Base-by-base conservation (phyloP, 2,329 filamentous ascomycete species). In the Fusarium continuum region DNA sequence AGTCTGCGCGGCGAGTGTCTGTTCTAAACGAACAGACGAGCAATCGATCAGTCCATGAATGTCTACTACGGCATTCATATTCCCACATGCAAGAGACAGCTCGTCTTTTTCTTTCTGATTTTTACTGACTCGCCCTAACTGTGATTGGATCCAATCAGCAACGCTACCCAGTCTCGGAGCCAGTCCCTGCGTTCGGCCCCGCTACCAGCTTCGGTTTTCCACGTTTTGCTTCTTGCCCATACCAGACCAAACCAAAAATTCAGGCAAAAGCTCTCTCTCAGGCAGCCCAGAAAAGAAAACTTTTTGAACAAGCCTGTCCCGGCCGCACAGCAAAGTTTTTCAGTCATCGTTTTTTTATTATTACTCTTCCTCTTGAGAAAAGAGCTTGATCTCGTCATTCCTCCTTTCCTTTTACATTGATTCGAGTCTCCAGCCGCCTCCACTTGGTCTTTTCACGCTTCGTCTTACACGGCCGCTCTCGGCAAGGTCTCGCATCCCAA, bases 331-430 rank as follows among this genome's bases (percentile, higher is more conserved):
- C 67, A 36, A 48, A 39, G 25, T 52, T 47, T 67, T 54, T 49
- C 60, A n/a, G n/a, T n/a, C n/a, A n/a, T n/a, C n/a, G n/a, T n/a
- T n/a, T n/a, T n/a, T n/a, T n/a, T n/a, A n/a, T n/a, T n/a, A n/a
- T n/a, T n/a, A n/a, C n/a, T n/a, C n/a, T n/a, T n/a, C 60, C 61
- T 55, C 51, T 61, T 55, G 63, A 70, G 64, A 63, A 40, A 40
- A 66, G 68, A 69, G 65, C 65, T 67, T 67, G 59, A 66, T 70
- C 70, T 74, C 70, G 68, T 73, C 72, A 71, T 74, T 58, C 44
- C 26, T 51, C 61, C 62, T 65, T 70, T 52, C 55, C 25, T 20
- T 51, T 26, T 47, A 32, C 49, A 55, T 51, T n/a, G n/a, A n/a
- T n/a, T 50, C 57, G 48, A 51, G 39, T 41, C 55, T 52, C 56